phyloP scores from a whole-genome alignment of 345 rosid genomes.

The Luvunga scandens region DNA sequence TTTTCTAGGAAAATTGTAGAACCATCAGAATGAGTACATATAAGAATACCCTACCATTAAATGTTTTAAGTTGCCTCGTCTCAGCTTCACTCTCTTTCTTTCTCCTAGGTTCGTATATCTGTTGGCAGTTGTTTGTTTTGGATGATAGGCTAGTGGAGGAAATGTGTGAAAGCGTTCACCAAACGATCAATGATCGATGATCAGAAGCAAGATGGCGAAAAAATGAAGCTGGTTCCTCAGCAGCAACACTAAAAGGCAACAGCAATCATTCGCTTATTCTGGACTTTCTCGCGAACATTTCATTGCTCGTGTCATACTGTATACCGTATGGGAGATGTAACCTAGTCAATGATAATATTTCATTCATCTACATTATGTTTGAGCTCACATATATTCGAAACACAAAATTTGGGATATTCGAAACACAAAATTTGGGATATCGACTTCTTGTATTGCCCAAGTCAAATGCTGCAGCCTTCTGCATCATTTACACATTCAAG shows the following conservation, averaged over 20 bases:
- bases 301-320: not conserved
- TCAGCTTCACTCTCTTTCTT: not conserved
- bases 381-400: not conserved
- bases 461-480: not conserved
- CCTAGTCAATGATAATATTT: not conserved
- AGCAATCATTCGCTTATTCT: not conserved
- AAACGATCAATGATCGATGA: not conserved
- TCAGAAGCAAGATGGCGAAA: not conserved
- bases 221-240: not conserved
- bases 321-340: not conserved
- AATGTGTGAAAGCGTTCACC: not conserved
- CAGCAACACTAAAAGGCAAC: not conserved
- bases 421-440: not conserved
- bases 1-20: conserved; percentile 1
- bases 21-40: not conserved
- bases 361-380: not conserved
- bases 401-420: not conserved
- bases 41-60: not conserved
- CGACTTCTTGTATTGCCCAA: not conserved
- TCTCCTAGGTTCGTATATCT: not conserved
- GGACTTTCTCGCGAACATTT: not conserved
- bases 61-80: not conserved
- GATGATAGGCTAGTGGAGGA: not conserved
- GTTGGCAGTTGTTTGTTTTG: not conserved
- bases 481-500: not conserved